Evolutionary conservation across 2,329 filamentous ascomycete genomes (phyloP).

Genomic region (Akanthomyces lecanii): DNA sequence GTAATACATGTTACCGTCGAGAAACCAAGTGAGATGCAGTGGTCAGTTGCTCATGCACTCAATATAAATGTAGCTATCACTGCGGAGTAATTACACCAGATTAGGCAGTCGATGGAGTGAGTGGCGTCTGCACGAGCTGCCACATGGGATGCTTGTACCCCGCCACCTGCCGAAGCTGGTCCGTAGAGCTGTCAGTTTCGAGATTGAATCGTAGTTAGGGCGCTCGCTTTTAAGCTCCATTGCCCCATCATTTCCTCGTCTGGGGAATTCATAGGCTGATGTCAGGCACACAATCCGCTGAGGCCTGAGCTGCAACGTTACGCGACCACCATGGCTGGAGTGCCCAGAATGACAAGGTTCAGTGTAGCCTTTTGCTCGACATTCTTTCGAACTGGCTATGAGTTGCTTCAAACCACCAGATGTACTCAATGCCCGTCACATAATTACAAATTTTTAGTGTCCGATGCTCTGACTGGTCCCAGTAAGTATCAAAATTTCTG

Average conservation of each 20-base stretch:
- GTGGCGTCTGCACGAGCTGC: conserved; percentile 3
- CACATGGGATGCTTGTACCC: conserved; percentile 6
- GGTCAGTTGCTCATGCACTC: background rate
- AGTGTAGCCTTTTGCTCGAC: background rate
- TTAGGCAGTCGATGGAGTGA: background rate
- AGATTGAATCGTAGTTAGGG: background rate
- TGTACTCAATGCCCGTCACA: too few species aligned
- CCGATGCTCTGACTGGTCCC: too few species aligned
- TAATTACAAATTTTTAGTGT: too few species aligned
- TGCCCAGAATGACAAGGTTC: background rate
- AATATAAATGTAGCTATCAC: background rate
- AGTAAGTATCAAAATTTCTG: too few species aligned
- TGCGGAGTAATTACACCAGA: background rate
- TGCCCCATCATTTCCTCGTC: background rate
- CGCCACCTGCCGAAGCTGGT: background rate
- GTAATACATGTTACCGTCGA: background rate
- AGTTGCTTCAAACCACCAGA: too few species aligned
- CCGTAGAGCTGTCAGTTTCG: background rate
- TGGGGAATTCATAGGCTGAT: background rate
- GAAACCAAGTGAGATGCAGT: background rate
- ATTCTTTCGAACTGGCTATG: too few species aligned
- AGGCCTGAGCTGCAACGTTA: background rate
- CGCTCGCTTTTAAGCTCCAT: background rate
- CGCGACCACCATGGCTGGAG: background rate
- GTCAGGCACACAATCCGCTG: conserved; percentile 5